Evolutionary conservation across 805 yeast species (phyloP), one percentile per base, ranked within the genome.

Genomic region (Candida takata): DNA sequence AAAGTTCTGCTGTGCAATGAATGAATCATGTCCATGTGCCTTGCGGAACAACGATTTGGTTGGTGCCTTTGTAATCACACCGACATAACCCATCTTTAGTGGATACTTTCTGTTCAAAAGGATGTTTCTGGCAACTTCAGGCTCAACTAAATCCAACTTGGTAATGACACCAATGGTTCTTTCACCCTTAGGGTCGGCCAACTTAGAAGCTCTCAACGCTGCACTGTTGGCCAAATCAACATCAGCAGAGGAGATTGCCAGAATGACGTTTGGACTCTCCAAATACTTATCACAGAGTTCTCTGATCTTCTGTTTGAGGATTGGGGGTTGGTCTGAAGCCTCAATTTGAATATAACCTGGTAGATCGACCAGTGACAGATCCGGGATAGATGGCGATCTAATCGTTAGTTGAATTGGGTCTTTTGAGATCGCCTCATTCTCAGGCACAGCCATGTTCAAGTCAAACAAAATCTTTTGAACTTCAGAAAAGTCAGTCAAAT

Each of bases 261-360:
- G 67, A 27, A 92, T 92, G 34, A 92, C 85, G 54, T 92, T 92
- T 16, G 99, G 99, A 12, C 82, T 79, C 51, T 83, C 85, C 42
- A 92, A 69, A 54, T 92, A 92, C 55, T 77, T 76, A 47, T 84
- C 84, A 61, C 97, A 92, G 21, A 92, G 65, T 35, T 70, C 75
- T 40, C 84, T 67, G 48, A 92, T 92, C 54, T 79, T 84, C 21
- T 71, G 69, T 52, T 90, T 90, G 41, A 92, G 69, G 39, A 79
- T 84, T 4, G 70, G 61, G 1, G 99, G 99, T 61, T 92, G 98
- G 58, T 90, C 97, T 3, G 94, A 88, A 3, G 97, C 94, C 55
- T 92, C 95, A 5, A 92, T 77, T 58, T 92, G 99, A 45, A 92
- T 94, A 56, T 92, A 92, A 8, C 99, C 99, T 0, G 99, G 99